Evolutionary conservation across 345 rosid genomes (phyloP).

Genomic region (Physaria fendleri): DNA sequence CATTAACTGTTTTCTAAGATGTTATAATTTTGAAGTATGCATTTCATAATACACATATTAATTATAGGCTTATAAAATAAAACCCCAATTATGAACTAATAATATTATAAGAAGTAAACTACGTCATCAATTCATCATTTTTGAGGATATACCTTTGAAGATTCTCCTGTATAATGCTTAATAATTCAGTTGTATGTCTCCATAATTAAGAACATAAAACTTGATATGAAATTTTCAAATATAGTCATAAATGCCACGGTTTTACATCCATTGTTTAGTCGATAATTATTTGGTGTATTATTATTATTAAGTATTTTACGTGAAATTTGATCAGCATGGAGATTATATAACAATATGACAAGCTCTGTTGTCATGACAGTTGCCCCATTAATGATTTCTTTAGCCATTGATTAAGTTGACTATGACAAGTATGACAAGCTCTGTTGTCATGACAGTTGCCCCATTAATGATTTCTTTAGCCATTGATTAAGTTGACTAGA

Average conservation of each 20-base stretch:
- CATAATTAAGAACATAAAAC: conserved; percentile 9
- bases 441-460: conserved; percentile 23
- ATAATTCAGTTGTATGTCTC: conserved; percentile 19
- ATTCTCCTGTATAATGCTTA: conserved; percentile 2
- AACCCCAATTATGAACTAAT: background rate
- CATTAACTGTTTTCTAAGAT: no score
- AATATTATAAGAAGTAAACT: conserved; percentile 9
- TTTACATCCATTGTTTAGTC: background rate
- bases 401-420: background rate
- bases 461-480: background rate
- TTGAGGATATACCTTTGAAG: conserved; percentile 24
- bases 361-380: conserved; percentile 23
- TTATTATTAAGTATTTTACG: no score
- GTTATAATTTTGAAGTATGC: background rate
- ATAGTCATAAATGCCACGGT: conserved; percentile 6
- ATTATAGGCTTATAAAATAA: background rate
- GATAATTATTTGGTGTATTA: background rate
- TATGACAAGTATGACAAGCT: conserved; percentile 18
- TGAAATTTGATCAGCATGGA: background rate
- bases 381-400: conserved; percentile 5
- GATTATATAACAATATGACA: conserved; percentile 1
- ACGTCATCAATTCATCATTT: conserved; percentile 7
- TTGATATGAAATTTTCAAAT: conserved; percentile 2
- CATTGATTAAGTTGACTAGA: background rate
- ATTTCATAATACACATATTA: background rate